Percentiles rank a stretch among this genome's conserved stretches.
Evolutionary conservation across 352 stramenopile species (phyloP).

Genomic region (Pythium coloratum): DNA sequence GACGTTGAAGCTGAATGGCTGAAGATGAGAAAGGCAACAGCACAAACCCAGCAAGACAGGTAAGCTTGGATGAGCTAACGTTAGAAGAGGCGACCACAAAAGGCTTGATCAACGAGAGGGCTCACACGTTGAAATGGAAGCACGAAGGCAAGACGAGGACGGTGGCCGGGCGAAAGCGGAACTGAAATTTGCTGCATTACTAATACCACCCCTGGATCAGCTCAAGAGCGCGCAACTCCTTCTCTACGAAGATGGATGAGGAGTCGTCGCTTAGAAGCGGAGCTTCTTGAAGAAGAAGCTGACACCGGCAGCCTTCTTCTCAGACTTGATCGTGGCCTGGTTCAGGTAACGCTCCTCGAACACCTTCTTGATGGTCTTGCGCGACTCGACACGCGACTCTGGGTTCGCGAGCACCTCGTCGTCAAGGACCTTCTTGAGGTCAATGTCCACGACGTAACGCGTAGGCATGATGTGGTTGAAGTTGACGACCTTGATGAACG

Average conservation of each 20-base stretch:
- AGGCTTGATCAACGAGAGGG: too few relatives aligned
- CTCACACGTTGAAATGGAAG: background rate
- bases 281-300: constrained; percentile 99
- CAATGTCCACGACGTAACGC: constrained; percentile 98
- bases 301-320: constrained; percentile 98
- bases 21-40: background rate
- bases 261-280: constrained; percentile 92
- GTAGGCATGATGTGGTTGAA: constrained; percentile 99
- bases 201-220: constrained; percentile 33
- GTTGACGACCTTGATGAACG: constrained; percentile 99
- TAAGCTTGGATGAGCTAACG: too few relatives aligned
- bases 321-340: constrained; percentile 94
- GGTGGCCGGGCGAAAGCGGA: constrained; percentile 27
- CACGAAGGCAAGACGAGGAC: background rate
- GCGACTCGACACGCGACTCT: constrained; percentile 88
- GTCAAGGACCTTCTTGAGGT: constrained; percentile 98
- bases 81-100: too few relatives aligned
- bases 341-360: constrained; percentile 97
- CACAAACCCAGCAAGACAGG: background rate
- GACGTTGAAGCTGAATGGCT: too few relatives aligned
- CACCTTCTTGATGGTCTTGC: constrained; percentile 99
- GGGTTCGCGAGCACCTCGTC: constrained; percentile 85
- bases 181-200: constrained; percentile 39
- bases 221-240: constrained; percentile 25
- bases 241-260: constrained; percentile 17